phyloP scores from a whole-genome alignment of 768 basidiomycete genomes.

The Cytidiella melzeri region DNA sequence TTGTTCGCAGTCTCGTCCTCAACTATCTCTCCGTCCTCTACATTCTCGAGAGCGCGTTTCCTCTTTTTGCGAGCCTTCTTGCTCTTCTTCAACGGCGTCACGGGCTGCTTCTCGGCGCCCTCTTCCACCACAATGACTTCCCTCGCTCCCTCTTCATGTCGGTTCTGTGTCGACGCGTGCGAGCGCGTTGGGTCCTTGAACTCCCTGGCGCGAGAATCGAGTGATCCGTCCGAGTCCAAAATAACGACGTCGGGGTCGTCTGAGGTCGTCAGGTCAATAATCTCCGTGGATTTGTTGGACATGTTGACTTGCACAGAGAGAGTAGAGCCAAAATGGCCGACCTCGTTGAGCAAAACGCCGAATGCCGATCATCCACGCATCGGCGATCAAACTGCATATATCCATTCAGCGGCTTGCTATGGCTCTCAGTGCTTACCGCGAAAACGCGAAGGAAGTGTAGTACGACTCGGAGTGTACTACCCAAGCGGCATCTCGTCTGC shows the following conservation, averaged over 20 bases:
- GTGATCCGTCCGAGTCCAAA: conserved; percentile 17
- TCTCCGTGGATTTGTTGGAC: conserved; percentile 11
- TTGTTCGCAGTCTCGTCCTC: conserved; percentile 6
- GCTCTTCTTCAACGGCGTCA: background rate
- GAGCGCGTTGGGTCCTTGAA: background rate
- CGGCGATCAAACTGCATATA: too few species aligned
- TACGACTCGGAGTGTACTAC: too few species aligned
- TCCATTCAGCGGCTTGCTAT: too few species aligned
- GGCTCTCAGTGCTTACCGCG: too few species aligned
- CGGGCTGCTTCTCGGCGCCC: background rate
- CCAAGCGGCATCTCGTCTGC: too few species aligned
- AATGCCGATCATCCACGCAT: too few species aligned
- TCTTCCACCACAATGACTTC: background rate
- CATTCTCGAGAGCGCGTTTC: conserved; percentile 6
- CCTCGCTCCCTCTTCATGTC: background rate
- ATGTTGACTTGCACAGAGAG: background rate
- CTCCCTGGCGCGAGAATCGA: background rate
- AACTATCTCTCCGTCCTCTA: conserved; percentile 15
- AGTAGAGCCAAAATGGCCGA: too few species aligned
- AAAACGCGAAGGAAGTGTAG: too few species aligned
- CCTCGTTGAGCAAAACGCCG: too few species aligned
- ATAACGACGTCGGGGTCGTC: conserved; percentile 14
- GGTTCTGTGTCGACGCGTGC: background rate
- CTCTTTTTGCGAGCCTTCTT: conserved; percentile 15
- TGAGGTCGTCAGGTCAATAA: conserved; percentile 22